phyloP scores from a whole-genome alignment of 2,329 filamentous ascomycete species.

The Emmonsiellopsis sp. region DNA sequence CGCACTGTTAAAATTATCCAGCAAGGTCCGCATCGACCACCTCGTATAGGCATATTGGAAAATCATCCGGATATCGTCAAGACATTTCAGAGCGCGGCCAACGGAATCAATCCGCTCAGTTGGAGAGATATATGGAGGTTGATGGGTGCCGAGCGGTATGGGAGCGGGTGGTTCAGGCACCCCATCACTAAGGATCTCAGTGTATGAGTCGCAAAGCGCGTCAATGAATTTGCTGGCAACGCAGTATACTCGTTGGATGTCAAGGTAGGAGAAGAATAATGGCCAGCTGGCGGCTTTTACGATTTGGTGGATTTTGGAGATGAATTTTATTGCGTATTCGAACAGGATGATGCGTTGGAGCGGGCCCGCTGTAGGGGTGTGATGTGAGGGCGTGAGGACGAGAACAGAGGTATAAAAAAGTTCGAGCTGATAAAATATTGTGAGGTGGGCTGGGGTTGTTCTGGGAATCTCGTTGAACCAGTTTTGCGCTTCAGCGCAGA shows the following conservation, averaged over 20 bases:
- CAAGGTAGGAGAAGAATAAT: conserved; percentile 75
- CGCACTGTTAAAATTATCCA: conserved; percentile 25
- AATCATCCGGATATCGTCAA: conserved; percentile 24
- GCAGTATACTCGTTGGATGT: conserved; percentile 75
- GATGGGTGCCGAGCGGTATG: conserved; percentile 23
- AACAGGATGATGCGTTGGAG: conserved; percentile 76
- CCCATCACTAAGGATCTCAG: conserved; percentile 30
- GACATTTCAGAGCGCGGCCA: conserved; percentile 24
- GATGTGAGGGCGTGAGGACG: conserved; percentile 70
- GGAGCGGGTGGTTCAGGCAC: conserved; percentile 20
- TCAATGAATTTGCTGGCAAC: conserved; percentile 51
- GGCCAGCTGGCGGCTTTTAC: conserved; percentile 51
- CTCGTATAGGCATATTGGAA: conserved; percentile 25
- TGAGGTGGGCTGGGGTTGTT: conserved; percentile 55
- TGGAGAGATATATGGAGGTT: conserved; percentile 21
- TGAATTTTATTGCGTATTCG: conserved; percentile 75
- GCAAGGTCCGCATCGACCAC: conserved; percentile 24
- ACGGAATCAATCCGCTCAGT: conserved; percentile 27
- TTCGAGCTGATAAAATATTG: conserved; percentile 77
- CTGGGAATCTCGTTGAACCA: conserved; percentile 74
- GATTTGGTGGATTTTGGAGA: conserved; percentile 62
- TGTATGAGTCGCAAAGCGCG: conserved; percentile 45
- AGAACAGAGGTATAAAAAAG: conserved; percentile 86
- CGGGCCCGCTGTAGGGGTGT: conserved; percentile 60
- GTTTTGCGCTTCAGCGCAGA: conserved; percentile 51